These are phyloP conservation scores for Arabidopsis lyrata DNA, from an alignment of 441 rosid genomes.

Conservation along the genomic window DNA sequence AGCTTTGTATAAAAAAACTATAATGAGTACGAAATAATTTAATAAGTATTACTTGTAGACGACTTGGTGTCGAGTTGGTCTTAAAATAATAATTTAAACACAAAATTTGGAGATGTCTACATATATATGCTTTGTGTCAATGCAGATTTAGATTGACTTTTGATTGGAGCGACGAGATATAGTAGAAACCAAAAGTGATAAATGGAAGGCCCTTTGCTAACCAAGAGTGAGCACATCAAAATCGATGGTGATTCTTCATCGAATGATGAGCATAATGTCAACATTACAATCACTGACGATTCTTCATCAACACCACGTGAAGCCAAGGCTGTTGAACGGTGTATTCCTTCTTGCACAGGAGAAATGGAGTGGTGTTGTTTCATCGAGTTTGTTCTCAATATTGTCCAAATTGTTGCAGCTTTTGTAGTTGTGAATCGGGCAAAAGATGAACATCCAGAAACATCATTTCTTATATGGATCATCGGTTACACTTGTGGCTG, in stretches of 20 bases:
- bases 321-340: not conserved
- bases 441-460: conserved; percentile 17
- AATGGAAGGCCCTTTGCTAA: not conserved
- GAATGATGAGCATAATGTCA: not conserved
- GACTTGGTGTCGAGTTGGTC: not conserved
- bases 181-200: not conserved
- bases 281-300: not conserved
- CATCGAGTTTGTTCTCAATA: conserved; percentile 2
- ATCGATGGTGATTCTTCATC: not conserved
- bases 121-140: not conserved
- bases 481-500: conserved; percentile 27
- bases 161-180: not conserved
- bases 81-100: not conserved
- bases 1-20: too few species aligned
- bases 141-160: not conserved
- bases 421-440: conserved; percentile 5
- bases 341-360: not conserved
- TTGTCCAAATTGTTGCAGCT: conserved; percentile 23
- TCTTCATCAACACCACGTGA: not conserved
- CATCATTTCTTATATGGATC: conserved; percentile 4
- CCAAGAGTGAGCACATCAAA: not conserved
- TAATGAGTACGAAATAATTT: too few species aligned
- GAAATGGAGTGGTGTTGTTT: not conserved
- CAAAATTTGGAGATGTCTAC: not conserved
- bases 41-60: not conserved